Conservation (phyloP, 345 rosid species). For the Lenwebbia sp. region DNA sequence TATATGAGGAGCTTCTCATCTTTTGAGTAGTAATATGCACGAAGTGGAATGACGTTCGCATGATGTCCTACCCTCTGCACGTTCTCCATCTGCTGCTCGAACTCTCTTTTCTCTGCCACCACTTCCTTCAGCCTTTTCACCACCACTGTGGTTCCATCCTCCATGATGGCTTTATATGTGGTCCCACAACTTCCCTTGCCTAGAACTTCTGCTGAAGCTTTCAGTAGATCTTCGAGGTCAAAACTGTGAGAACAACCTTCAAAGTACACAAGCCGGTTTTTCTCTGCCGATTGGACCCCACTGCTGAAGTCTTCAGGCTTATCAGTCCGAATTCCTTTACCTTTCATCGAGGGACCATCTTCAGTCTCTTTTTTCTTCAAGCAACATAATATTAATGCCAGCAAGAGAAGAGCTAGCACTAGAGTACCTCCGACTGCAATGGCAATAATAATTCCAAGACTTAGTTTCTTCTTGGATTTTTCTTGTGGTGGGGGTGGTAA, state of each 20-base stretch:
- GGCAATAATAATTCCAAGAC: constrained; percentile 44
- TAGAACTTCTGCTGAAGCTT: constrained; percentile 95
- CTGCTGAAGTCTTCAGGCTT: constrained; percentile 84
- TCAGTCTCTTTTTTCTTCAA: constrained; percentile 35
- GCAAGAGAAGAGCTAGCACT: constrained; percentile 31
- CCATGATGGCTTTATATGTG: constrained; percentile 83
- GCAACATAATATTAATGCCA: constrained; percentile 42
- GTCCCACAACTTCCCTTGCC: constrained; percentile 97
- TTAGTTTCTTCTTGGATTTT: constrained; percentile 31
- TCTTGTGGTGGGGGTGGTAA: neutral
- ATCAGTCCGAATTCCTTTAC: constrained; percentile 40
- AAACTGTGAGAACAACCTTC: constrained; percentile 71
- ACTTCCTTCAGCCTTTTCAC: constrained; percentile 85
- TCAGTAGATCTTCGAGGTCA: constrained; percentile 81
- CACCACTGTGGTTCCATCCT: constrained; percentile 77
- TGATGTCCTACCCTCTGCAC: constrained; percentile 69
- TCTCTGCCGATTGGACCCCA: constrained; percentile 91
- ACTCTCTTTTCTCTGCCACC: constrained; percentile 71
- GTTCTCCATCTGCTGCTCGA: constrained; percentile 87
- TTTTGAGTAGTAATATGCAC: constrained; percentile 89
- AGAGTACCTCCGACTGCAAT: constrained; percentile 54
- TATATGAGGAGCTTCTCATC: constrained; percentile 91
- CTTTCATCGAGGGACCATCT: constrained; percentile 26
- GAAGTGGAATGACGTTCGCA: constrained; percentile 67
- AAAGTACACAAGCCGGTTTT: constrained; percentile 91